Base-by-base conservation (phyloP, 345 rosid genomes). In the Brassica cretica region DNA sequence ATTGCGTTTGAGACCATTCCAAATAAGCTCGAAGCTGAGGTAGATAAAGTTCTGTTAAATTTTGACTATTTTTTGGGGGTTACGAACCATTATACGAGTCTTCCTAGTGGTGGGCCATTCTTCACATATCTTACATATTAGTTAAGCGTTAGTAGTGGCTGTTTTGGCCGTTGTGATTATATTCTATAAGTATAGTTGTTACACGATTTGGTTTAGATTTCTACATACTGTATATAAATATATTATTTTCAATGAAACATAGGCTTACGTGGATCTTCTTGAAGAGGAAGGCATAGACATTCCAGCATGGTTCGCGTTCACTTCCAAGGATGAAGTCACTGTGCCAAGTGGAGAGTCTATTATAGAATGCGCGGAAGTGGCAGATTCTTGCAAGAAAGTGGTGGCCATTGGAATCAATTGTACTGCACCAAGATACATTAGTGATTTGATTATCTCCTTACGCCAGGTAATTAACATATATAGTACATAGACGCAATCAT, bases 1-100 rank as follows among this genome's bases (percentile, higher is more conserved):
- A 84, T 94, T 58, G 98, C 98, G 27, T 91, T 93, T 60, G 98
- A 93, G 82, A 91, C 98, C 3, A 91, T 87, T 75, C 96, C 98
- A 46, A 93, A 91, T 76, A 93, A 91, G 84, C 76, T 91, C 44
- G 98, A 93, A 86, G 97, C 97, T 0, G 78, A 91, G 97, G 95
- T 91, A 84, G 8, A 27, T 55, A 10, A 61, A 59, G 14, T 46
- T 46, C 6, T 46, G 6, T 46, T 12, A 46, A 46, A 14, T 46
- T 46, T 46, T 46, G n/a, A 12, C 9, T 53, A 2, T 51, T 51
- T 51, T 51, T 8, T 53, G 60, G 60, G 58, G 60, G 21, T 16
- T 53, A 53, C 9, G 60, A 16, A 15, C n/a, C 58, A n/a, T 8
- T 51, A 51, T 51, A 51, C 58, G 18, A 51, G 19, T 51, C 55